Evolutionary conservation across 2,329 filamentous ascomycete genomes (phyloP).

Genomic region (Ceratocystiopsis sp.): DNA sequence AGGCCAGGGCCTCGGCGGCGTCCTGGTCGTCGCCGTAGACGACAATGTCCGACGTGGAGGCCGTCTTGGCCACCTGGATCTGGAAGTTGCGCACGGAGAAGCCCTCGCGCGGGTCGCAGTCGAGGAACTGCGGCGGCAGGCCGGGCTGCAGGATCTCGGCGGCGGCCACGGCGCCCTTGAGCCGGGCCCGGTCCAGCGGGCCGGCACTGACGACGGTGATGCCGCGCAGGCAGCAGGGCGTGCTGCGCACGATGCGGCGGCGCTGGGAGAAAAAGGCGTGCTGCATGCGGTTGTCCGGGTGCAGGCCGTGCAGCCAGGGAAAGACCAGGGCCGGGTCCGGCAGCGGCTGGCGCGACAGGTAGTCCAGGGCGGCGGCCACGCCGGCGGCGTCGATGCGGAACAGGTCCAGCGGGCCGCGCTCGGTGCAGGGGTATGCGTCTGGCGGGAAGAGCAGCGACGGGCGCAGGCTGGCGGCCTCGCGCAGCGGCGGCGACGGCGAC

Average conservation of each 20-base stretch:
- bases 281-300: conserved; percentile 77
- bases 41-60: conserved; percentile 77
- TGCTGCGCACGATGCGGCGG: conserved; percentile 50
- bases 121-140: conserved; percentile 49
- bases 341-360: conserved; percentile 60
- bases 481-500: conserved; percentile 3
- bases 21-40: conserved; percentile 66
- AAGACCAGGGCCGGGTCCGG: conserved; percentile 79
- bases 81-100: conserved; percentile 97
- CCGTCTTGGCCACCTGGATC: conserved; percentile 80
- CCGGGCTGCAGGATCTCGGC: conserved; percentile 54
- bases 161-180: conserved; percentile 76
- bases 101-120: conserved; percentile 72
- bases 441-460: conserved; percentile 63
- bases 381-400: conserved; percentile 56
- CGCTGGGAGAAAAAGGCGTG: conserved; percentile 75
- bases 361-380: conserved; percentile 57
- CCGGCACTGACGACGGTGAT: conserved; percentile 81
- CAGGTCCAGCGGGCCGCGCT: conserved; percentile 34
- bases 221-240: conserved; percentile 60
- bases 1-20: conserved; percentile 44
- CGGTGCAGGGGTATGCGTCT: conserved; percentile 35
- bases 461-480: conserved; percentile 33
- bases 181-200: conserved; percentile 51
- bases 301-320: conserved; percentile 88